Evolutionary conservation across 2,329 filamentous ascomycete genomes (phyloP).

Genomic region (Beauveria varroae): DNA sequence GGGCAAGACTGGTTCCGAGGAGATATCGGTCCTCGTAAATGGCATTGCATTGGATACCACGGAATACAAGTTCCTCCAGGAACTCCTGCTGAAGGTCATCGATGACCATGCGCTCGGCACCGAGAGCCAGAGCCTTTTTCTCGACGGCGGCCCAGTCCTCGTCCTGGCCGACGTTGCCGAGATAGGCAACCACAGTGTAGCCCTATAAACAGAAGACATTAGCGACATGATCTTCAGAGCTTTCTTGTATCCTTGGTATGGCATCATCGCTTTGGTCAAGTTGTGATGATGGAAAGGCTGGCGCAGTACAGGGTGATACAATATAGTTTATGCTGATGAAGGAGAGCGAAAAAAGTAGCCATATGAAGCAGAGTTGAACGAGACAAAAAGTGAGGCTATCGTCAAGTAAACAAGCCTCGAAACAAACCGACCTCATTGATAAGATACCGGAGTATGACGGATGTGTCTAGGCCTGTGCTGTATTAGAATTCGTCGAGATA

Average conservation of each 20-base stretch:
- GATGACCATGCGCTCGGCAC: constrained; percentile 37
- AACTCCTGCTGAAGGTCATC: constrained; percentile 63
- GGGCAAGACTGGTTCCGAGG: constrained; percentile 50
- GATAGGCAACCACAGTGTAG: constrained; percentile 24
- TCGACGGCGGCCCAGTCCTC: constrained; percentile 65
- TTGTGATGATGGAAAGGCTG: background rate
- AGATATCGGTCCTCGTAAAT: constrained; percentile 50
- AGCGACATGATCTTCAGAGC: constrained; percentile 6
- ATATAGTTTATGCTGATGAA: no score
- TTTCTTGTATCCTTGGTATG: background rate
- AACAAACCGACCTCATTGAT: constrained; percentile 19
- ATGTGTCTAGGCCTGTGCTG: constrained; percentile 32
- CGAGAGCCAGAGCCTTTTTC: constrained; percentile 50
- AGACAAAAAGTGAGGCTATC: background rate
- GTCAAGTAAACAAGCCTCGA: background rate
- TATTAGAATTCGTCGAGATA: background rate
- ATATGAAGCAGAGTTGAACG: background rate
- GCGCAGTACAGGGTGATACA: background rate
- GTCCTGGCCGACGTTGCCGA: constrained; percentile 63
- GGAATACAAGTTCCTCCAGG: constrained; percentile 69
- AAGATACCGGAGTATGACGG: constrained; percentile 34
- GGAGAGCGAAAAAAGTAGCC: background rate
- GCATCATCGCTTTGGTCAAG: background rate
- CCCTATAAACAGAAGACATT: constrained; percentile 6
- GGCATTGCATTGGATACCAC: constrained; percentile 53